Percentiles rank a stretch among this genome's conserved stretches.
phyloP scores from a whole-genome alignment of 208 protist genomes.

The Angomonas ambiguus region DNA sequence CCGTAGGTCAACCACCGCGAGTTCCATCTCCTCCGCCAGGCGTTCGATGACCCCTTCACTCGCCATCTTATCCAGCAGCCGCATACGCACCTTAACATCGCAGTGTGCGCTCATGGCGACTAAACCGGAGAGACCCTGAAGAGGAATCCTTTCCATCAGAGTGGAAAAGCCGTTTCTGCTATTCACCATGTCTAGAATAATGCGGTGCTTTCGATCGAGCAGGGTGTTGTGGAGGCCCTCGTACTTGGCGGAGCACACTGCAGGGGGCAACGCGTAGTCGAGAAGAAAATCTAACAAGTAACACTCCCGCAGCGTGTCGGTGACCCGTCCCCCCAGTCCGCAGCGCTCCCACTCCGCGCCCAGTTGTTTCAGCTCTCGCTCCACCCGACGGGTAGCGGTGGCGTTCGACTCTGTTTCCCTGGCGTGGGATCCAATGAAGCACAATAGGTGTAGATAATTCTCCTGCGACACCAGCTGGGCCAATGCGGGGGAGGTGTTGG shows the following conservation, averaged over 20 bases:
- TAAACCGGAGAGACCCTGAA: constrained; percentile 55
- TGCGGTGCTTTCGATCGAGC: constrained; percentile 61
- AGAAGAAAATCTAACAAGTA: constrained; percentile 83
- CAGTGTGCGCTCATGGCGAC: constrained; percentile 61
- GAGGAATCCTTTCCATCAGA: constrained; percentile 46
- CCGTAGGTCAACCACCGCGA: neutral
- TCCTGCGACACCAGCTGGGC: constrained; percentile 49
- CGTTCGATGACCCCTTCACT: constrained; percentile 59
- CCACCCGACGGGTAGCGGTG: constrained; percentile 32
- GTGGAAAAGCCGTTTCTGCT: constrained; percentile 37
- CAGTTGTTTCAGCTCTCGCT: constrained; percentile 52
- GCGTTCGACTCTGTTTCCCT: constrained; percentile 40
- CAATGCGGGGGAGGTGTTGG: constrained; percentile 62
- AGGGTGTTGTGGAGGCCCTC: constrained; percentile 58
- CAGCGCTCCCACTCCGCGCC: constrained; percentile 31
- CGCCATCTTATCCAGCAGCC: constrained; percentile 68
- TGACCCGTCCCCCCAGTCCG: constrained; percentile 38
- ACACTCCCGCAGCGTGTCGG: constrained; percentile 49
- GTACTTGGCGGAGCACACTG: constrained; percentile 84
- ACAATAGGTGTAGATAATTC: constrained; percentile 44
- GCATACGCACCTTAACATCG: constrained; percentile 51
- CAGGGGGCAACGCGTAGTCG: constrained; percentile 81
- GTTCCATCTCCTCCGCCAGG: constrained; percentile 29
- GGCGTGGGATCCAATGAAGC: constrained; percentile 60
- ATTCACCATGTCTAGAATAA: constrained; percentile 57